phyloP scores from a whole-genome alignment of 768 basidiomycete genomes.

The Pleurotus platypus region DNA sequence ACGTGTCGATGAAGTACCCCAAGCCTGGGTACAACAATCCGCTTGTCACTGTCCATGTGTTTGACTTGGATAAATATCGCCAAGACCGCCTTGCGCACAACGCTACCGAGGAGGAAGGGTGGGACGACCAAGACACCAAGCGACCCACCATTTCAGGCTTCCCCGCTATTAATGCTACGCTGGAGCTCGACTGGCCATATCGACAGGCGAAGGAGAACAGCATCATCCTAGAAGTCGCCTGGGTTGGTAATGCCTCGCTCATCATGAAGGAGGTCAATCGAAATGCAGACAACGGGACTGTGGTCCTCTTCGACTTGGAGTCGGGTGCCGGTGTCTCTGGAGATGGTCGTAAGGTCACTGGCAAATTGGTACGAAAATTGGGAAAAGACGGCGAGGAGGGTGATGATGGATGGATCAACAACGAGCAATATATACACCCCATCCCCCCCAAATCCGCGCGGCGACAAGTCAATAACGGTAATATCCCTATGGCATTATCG shows the following conservation, averaged over 20 bases:
- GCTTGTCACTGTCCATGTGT: constrained; percentile 76
- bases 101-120: background rate
- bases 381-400: constrained; percentile 84
- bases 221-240: constrained; percentile 78
- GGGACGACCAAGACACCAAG: background rate
- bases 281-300: constrained; percentile 75
- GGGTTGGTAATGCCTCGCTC: constrained; percentile 75
- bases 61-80: constrained; percentile 64
- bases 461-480: constrained; percentile 3
- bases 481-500: background rate
- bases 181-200: constrained; percentile 65
- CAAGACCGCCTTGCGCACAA: constrained; percentile 24
- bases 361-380: constrained; percentile 67
- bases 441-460: background rate
- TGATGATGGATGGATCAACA: constrained; percentile 94
- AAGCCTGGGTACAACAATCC: constrained; percentile 93
- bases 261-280: constrained; percentile 87
- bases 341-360: constrained; percentile 27
- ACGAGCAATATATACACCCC: constrained; percentile 16
- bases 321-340: constrained; percentile 17
- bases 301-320: constrained; percentile 68
- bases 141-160: constrained; percentile 17
- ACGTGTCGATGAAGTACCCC: constrained; percentile 75
- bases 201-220: constrained; percentile 57
- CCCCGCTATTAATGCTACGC: constrained; percentile 37